Conservation (phyloP, 2,329 filamentous ascomycete genomes). For the Botrytis porri region DNA sequence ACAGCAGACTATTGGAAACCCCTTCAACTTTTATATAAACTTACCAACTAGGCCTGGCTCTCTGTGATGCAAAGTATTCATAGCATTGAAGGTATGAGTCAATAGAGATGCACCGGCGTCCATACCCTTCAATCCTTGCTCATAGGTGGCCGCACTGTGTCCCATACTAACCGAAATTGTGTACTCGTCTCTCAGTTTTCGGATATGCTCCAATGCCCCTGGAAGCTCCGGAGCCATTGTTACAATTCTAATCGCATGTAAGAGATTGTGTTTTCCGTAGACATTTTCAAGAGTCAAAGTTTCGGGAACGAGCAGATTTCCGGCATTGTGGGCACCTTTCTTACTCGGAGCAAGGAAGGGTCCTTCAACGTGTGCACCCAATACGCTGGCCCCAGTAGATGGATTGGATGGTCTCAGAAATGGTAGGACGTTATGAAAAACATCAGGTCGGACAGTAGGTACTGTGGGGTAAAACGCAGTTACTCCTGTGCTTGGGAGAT, state of each 20-base stretch:
- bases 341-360: slow-evolving; percentile 53
- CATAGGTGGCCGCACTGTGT: slow-evolving; percentile 49
- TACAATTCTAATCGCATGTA: slow-evolving; percentile 45
- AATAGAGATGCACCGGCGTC: slow-evolving; percentile 49
- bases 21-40: not conserved
- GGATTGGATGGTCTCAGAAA: slow-evolving; percentile 45
- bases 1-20: not conserved
- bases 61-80: slow-evolving; percentile 49
- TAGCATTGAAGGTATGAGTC: slow-evolving; percentile 55
- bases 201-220: slow-evolving; percentile 43
- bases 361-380: slow-evolving; percentile 56
- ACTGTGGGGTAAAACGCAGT: slow-evolving; percentile 54
- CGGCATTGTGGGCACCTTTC: slow-evolving; percentile 49
- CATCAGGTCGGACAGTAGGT: slow-evolving; percentile 47
- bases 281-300: slow-evolving; percentile 34
- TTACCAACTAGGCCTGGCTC: slow-evolving; percentile 49
- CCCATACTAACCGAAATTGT: slow-evolving; percentile 35
- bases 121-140: slow-evolving; percentile 46
- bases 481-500: slow-evolving; percentile 50
- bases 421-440: slow-evolving; percentile 46
- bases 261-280: slow-evolving; percentile 47
- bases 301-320: slow-evolving; percentile 32
- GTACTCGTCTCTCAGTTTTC: slow-evolving; percentile 39
- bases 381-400: slow-evolving; percentile 45
- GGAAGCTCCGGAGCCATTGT: slow-evolving; percentile 53